These are phyloP conservation scores for Penicillium malachiteum DNA, from an alignment of 495 filamentous ascomycete species.

Conservation along the genomic window DNA sequence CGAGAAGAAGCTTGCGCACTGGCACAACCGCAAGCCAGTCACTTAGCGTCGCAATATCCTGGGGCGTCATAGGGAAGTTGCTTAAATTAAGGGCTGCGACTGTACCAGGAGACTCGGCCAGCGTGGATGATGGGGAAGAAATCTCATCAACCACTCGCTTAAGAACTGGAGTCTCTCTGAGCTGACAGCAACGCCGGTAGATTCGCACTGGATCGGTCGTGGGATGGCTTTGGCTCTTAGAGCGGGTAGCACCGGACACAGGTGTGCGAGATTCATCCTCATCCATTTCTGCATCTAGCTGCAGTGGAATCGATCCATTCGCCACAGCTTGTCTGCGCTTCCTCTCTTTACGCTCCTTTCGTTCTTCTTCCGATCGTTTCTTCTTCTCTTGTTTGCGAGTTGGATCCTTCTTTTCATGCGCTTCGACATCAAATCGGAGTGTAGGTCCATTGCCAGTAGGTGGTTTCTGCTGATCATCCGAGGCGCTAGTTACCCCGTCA, in stretches of 20 bases:
- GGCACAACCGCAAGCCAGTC: conserved; percentile 95
- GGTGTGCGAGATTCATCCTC: conserved; percentile 42
- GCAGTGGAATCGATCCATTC: conserved; percentile 77
- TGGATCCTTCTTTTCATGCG: conserved; percentile 45
- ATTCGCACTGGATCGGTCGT: conserved; percentile 91
- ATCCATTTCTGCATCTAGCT: conserved; percentile 60
- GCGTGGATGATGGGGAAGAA: conserved; percentile 59
- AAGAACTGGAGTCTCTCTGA: conserved; percentile 85
- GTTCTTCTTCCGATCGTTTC: conserved; percentile 82
- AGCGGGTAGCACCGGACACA: conserved; percentile 25
- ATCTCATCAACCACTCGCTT: conserved; percentile 88
- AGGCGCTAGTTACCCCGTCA: background rate
- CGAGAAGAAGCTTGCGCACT: conserved; percentile 77
- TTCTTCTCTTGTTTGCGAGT: conserved; percentile 85
- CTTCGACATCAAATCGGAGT: conserved; percentile 9
- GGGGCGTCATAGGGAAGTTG: conserved; percentile 75
- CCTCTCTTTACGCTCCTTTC: conserved; percentile 82
- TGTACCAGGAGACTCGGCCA: conserved; percentile 62
- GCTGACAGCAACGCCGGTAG: conserved; percentile 90
- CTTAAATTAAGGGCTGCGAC: conserved; percentile 80
- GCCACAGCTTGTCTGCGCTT: conserved; percentile 75
- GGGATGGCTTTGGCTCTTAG: conserved; percentile 64
- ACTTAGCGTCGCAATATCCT: conserved; percentile 80
- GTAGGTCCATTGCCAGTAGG: no score
- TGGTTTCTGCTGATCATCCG: conserved; percentile 1